Evolutionary conservation across 768 basidiomycete genomes (phyloP).

Genomic region (Gymnopilus junonius): DNA sequence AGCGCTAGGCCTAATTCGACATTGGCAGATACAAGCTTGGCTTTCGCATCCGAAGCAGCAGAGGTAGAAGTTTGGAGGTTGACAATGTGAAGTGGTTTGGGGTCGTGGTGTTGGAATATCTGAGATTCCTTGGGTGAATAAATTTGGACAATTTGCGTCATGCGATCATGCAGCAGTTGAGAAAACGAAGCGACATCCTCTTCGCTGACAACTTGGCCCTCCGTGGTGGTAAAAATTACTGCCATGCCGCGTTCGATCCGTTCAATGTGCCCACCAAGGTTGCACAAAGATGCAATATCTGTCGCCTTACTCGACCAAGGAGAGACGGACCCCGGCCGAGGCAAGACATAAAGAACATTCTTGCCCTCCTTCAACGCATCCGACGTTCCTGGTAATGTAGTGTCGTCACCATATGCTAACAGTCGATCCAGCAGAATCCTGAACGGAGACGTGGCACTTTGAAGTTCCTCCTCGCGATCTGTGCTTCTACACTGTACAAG

Average conservation of each 20-base stretch:
- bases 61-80: conserved; percentile 49
- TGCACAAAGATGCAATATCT: conserved; percentile 90
- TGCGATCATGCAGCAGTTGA: conserved; percentile 88
- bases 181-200: conserved; percentile 58
- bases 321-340: conserved; percentile 89
- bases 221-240: conserved; percentile 61
- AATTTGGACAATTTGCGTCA: conserved; percentile 85
- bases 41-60: conserved; percentile 48
- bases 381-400: conserved; percentile 50
- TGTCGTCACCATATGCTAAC: conserved; percentile 84
- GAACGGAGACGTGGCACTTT: conserved; percentile 43
- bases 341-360: conserved; percentile 74
- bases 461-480: conserved; percentile 51
- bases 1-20: conserved; percentile 88
- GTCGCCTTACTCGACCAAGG: conserved; percentile 99
- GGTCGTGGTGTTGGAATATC: conserved; percentile 64
- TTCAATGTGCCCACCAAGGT: conserved; percentile 70
- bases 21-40: conserved; percentile 78
- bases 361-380: conserved; percentile 31
- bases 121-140: conserved; percentile 58
- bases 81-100: conserved; percentile 73
- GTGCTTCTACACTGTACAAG: conserved; percentile 68
- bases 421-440: conserved; percentile 68
- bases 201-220: conserved; percentile 43
- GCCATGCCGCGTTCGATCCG: conserved; percentile 86